Conservation (phyloP, 2,329 filamentous ascomycete species). For the Exophiala dermatitidis region DNA sequence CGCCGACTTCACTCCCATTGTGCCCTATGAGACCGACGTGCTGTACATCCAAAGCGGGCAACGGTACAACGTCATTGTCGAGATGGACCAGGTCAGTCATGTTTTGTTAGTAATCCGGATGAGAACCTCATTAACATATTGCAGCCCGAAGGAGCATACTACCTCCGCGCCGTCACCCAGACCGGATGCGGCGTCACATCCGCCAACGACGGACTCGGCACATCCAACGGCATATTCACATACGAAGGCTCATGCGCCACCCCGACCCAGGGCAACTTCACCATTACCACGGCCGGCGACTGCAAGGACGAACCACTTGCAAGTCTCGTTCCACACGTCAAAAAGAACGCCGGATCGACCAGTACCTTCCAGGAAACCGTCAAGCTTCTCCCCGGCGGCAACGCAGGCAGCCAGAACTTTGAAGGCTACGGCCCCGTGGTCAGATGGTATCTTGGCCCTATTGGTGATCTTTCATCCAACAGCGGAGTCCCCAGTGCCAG, state of each 20-base stretch:
- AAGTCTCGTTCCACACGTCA: conserved; percentile 18
- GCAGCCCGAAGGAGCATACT: conserved; percentile 22
- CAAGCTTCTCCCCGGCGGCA: conserved; percentile 22
- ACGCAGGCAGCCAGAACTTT: conserved; percentile 16
- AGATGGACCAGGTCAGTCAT: conserved; percentile 21
- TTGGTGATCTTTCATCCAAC: conserved; percentile 10
- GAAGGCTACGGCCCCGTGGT: conserved; percentile 16
- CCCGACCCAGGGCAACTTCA: conserved; percentile 9
- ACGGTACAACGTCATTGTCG: conserved; percentile 29
- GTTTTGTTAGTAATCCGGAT: not conserved
- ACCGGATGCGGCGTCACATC: conserved; percentile 16
- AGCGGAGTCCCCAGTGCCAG: conserved; percentile 7
- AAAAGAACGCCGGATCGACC: conserved; percentile 14
- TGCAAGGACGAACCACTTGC: conserved; percentile 23
- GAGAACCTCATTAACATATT: not conserved
- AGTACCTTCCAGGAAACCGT: conserved; percentile 10
- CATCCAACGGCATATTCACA: conserved; percentile 20
- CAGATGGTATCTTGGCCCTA: conserved; percentile 19
- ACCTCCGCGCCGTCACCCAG: conserved; percentile 24
- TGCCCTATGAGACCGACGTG: conserved; percentile 48
- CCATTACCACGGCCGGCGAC: conserved; percentile 7
- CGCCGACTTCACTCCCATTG: conserved; percentile 33
- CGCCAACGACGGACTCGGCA: conserved; percentile 20
- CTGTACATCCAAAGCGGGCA: conserved; percentile 55
- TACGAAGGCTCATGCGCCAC: conserved; percentile 19